Evolutionary conservation across 257 asterid species (phyloP), one percentile per base, ranked within the genome.

Genomic region (Solanum pimpinellifolium): DNA sequence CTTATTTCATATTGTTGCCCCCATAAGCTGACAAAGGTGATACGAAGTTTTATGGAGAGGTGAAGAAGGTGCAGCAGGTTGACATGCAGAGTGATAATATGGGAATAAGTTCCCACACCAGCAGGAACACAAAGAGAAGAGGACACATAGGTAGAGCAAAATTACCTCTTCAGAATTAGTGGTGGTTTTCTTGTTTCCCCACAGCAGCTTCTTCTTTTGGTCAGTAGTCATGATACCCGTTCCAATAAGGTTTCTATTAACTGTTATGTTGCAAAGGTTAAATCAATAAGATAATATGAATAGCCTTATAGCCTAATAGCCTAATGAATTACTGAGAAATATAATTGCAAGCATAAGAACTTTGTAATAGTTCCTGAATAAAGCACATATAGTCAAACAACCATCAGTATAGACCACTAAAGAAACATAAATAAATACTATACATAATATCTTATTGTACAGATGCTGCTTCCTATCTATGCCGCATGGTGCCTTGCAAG

Each of bases 121-220:
- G 69, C 88, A 72, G 49, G 77, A 66, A 33, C 29, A 41, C 75
- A 81, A 46, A 21, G 35, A 42, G 68, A 10, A 37, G 41, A 33
- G 35, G 87, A 46, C 35, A 21, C 13, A 69, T 20, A 80, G 33
- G 87, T 31, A 87, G 42, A 75, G 65, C 66, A 41, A 23, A 88
- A 72, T 83, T 97, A 97, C 99, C 98, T 97, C 98, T 87, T 94
- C 99, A 37, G 92, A 77, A 86, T 92, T 78, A 81, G 92, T 85
- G 29, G 94, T 90, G 87, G 74, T 93, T 92, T 97, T 97, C 92
- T 97, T 97, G 93, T 82, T 97, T 84, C 99, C 99, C 99, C 99
- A 97, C 88, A 97, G 87, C 78, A 97, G 97, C 95, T 97, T 96
- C 94, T 97, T 97, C 98, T 97, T 97, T 90, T 97, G 99, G 91